Percentiles rank a stretch among this genome's conserved stretches.
phyloP scores from a whole-genome alignment of 2,329 filamentous ascomycete species.

The Claviceps purpurea region DNA sequence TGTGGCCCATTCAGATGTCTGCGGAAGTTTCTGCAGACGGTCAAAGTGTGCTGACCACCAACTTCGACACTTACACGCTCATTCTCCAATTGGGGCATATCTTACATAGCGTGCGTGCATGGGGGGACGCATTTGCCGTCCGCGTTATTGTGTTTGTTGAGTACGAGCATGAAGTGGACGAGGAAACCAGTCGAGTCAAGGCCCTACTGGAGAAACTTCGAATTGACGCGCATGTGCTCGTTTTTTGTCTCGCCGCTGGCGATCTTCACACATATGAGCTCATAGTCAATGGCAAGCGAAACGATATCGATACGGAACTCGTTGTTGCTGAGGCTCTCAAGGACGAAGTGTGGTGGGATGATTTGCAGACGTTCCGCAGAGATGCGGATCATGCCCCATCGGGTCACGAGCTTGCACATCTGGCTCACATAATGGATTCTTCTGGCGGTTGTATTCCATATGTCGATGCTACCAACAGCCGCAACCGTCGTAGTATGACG shows the following conservation, averaged over 20 bases:
- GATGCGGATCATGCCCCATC: constrained; percentile 23
- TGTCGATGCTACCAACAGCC: constrained; percentile 14
- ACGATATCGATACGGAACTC: constrained; percentile 40
- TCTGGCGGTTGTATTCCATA: constrained; percentile 32
- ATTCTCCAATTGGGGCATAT: constrained; percentile 81
- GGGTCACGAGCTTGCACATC: constrained; percentile 29
- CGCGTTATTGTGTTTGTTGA: constrained; percentile 81
- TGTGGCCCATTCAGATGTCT: constrained; percentile 92
- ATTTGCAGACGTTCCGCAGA: constrained; percentile 46
- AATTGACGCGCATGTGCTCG: constrained; percentile 65
- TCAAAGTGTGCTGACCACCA: constrained; percentile 63
- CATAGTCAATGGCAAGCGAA: constrained; percentile 57
- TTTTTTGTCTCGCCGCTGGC: constrained; percentile 71
- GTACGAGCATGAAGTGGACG: constrained; percentile 70
- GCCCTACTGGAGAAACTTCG: constrained; percentile 66
- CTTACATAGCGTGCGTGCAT: constrained; percentile 64
- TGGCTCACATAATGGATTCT: constrained; percentile 30
- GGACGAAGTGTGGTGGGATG: constrained; percentile 72
- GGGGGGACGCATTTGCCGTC: constrained; percentile 59
- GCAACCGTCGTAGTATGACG: constrained; percentile 35
- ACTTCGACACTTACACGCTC: constrained; percentile 81
- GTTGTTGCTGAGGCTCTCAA: constrained; percentile 53
- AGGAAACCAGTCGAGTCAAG: constrained; percentile 60
- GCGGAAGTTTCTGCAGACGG: constrained; percentile 60
- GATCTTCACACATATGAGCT: constrained; percentile 59